phyloP scores from a whole-genome alignment of 192 early-diverging fungal genomes.

The Coemansia sp. region DNA sequence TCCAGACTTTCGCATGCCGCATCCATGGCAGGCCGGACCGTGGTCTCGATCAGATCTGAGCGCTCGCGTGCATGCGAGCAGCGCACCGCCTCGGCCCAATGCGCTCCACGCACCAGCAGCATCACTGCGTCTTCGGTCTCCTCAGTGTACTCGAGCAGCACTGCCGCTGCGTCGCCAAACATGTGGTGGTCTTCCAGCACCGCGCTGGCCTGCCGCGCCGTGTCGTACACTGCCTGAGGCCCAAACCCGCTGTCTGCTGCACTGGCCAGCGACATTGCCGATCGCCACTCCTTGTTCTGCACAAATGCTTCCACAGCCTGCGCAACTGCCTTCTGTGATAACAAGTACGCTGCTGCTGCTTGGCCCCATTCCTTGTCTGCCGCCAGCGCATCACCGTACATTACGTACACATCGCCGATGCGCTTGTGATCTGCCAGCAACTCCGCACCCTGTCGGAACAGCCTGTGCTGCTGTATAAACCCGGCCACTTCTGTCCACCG shows the following conservation, averaged over 20 bases:
- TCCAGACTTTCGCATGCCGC: not conserved
- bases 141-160: constrained; percentile 71
- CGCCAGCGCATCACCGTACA: constrained; percentile 67
- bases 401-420: constrained; percentile 48
- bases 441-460: constrained; percentile 63
- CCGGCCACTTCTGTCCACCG: constrained; percentile 53
- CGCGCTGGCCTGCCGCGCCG: constrained; percentile 29
- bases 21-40: constrained; percentile 63
- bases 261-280: constrained; percentile 37
- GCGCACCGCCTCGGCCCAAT: constrained; percentile 79
- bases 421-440: constrained; percentile 55
- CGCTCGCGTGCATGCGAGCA: constrained; percentile 60
- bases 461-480: constrained; percentile 65
- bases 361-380: constrained; percentile 55
- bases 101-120: constrained; percentile 65
- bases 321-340: constrained; percentile 15
- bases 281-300: constrained; percentile 34
- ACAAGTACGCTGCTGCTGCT: constrained; percentile 33
- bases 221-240: constrained; percentile 26
- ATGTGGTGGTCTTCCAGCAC: constrained; percentile 59
- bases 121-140: constrained; percentile 70
- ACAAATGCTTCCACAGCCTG: constrained; percentile 39
- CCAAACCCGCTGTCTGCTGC: constrained; percentile 4
- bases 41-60: constrained; percentile 73
- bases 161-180: constrained; percentile 67